phyloP scores from a whole-genome alignment of 352 stramenopile species.

The Pythium aquatile region DNA sequence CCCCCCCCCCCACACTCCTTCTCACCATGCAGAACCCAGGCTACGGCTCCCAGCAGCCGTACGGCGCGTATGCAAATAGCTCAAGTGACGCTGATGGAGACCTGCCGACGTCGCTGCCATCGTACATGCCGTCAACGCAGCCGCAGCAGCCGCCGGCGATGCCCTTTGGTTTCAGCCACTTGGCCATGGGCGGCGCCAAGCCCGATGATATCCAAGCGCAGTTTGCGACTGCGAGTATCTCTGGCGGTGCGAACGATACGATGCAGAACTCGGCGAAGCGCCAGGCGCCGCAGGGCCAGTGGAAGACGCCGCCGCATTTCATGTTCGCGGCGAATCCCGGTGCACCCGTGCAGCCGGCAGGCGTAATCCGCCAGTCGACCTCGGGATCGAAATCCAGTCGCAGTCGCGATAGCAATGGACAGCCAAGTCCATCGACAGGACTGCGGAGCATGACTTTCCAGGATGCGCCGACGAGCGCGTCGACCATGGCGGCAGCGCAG shows the following conservation, averaged over 20 bases:
- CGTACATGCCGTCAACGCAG: conserved; percentile 58
- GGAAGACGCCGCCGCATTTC: conserved; percentile 64
- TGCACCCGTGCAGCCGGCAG: conserved; percentile 13
- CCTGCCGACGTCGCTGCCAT: conserved; percentile 70
- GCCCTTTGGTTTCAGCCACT: conserved; percentile 26
- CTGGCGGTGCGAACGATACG: conserved; percentile 12
- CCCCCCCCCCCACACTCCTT: too few relatives aligned
- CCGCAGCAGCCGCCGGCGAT: conserved; percentile 22
- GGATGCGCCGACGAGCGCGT: conserved; percentile 28
- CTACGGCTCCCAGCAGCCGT: conserved; percentile 15
- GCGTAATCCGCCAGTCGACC: background rate
- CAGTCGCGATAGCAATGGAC: conserved; percentile 16
- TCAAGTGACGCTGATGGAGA: conserved; percentile 44
- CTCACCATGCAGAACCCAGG: conserved; percentile 25
- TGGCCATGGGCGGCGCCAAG: conserved; percentile 23
- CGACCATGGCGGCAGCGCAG: conserved; percentile 13
- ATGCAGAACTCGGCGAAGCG: conserved; percentile 37
- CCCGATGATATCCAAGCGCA: conserved; percentile 28
- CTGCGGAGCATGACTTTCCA: conserved; percentile 66
- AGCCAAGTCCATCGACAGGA: conserved; percentile 50
- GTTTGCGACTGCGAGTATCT: conserved; percentile 30
- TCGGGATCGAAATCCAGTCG: background rate
- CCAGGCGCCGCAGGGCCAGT: conserved; percentile 52
- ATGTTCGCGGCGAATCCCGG: conserved; percentile 38
- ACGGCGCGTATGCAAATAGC: conserved; percentile 17